phyloP scores from a whole-genome alignment of 2,329 filamentous ascomycete species.

The Helotiales sp. region DNA sequence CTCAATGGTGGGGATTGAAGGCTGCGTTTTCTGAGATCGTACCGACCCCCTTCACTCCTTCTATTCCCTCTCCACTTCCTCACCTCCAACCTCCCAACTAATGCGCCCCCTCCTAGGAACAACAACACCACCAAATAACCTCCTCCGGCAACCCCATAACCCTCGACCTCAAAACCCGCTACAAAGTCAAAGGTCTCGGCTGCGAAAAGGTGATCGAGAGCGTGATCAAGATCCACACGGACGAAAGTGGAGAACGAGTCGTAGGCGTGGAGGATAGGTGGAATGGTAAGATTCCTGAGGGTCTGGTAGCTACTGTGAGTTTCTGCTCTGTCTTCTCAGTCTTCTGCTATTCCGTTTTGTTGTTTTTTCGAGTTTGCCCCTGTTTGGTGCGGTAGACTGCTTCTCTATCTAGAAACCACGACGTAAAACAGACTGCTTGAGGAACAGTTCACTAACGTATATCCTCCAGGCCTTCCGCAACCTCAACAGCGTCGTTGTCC shows the following conservation, averaged over 20 bases:
- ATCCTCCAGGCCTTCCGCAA: conserved; percentile 53
- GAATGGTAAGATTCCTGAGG: conserved; percentile 57
- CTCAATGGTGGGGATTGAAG: conserved; percentile 63
- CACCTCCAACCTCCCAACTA: too few relatives aligned
- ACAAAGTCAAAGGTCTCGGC: conserved; percentile 57
- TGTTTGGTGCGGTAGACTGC: too few relatives aligned
- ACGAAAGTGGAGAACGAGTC: conserved; percentile 50
- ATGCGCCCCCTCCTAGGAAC: too few relatives aligned
- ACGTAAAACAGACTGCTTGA: too few relatives aligned
- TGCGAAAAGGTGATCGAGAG: conserved; percentile 56
- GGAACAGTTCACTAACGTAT: neutral
- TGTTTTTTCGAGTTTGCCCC: too few relatives aligned
- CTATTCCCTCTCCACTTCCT: too few relatives aligned
- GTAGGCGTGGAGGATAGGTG: conserved; percentile 59
- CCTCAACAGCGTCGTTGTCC: conserved; percentile 56
- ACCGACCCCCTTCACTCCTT: too few relatives aligned
- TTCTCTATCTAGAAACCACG: too few relatives aligned
- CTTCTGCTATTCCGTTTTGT: conserved; percentile 27
- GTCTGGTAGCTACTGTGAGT: conserved; percentile 45
- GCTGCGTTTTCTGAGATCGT: conserved; percentile 62
- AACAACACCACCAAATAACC: conserved; percentile 58
- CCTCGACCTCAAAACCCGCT: conserved; percentile 58
- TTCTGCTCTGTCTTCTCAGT: neutral
- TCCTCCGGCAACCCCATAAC: conserved; percentile 63
- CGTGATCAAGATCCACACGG: conserved; percentile 53